Base-by-base conservation (phyloP, 2,329 filamentous ascomycete species). In the Trichoderma breve region DNA sequence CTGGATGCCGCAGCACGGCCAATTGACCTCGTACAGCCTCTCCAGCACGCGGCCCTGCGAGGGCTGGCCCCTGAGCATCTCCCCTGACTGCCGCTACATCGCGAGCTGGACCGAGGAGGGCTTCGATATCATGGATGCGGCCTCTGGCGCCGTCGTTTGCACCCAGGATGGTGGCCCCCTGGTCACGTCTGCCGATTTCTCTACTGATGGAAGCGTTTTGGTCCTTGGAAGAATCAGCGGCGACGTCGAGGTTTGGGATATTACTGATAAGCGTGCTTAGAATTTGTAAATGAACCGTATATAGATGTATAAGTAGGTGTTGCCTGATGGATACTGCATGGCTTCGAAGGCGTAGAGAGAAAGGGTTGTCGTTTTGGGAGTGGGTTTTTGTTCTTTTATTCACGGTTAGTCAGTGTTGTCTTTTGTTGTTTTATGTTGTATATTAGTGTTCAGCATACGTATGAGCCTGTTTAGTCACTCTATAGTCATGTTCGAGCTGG, bases 1-100 rank as follows among this genome's bases (percentile, higher is more conserved):
- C 57, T 84, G 83, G 83, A 70, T 78, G 60, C 79, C 82, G 0
- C 71, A 74, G 3, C 74, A 74, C 8, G 80, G 79, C 62, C 74
- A 78, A 66, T 39, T 84, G 61, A 79, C 79, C 0, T 81, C 77
- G 3, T 84, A 83, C 74, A 78, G 78, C 68, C 76, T 84, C 43
- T 76, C 79, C 69, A 72, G 76, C 3, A 77, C 80, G n/a, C 77
- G 83, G 21, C n/a, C 26, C 6, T 26, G 66, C 28, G 83, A 84
- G 72, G 83, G 82, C 30, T 84, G 82, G 82, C 82, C 83, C 24
- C 74, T 84, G 66, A 78, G 77, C 47, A 77, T 84, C 36, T 84
- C 83, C 4, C 76, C 80, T 2, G 81, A 84, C 72, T 79, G 79
- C 28, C 73, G 78, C 57, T 82, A 79, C 73, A 76, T 84, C 75